Conservation (phyloP, 257 asterid species). For the Euphrasia confusa region DNA sequence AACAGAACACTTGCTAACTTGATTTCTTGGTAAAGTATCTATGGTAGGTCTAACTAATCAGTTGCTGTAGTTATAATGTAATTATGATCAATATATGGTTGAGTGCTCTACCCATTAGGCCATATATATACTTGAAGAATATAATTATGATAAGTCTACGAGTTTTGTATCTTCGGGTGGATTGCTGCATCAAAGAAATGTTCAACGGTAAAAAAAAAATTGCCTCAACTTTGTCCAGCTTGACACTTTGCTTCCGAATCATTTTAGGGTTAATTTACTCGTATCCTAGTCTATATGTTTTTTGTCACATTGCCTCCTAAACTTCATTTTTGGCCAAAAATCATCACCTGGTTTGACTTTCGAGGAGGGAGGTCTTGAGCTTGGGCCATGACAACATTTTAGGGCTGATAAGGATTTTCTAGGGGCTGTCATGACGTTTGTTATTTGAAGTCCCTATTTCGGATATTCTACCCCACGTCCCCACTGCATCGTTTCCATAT, state of each 20-base stretch:
- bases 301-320: no score
- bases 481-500: constrained; percentile 17
- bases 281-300: no score
- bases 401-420: no score
- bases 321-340: no score
- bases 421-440: no score
- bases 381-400: no score
- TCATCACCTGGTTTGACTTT: no score
- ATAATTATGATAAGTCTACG: background rate
- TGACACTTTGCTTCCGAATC: no score
- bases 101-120: background rate
- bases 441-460: constrained; percentile 13
- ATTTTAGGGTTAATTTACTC: no score
- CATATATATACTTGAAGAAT: background rate
- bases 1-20: constrained; percentile 6
- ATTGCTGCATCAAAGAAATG: constrained; percentile 2
- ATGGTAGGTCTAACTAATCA: background rate
- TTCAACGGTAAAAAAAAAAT: background rate
- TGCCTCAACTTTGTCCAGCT: no score
- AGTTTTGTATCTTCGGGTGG: background rate
- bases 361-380: no score
- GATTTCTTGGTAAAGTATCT: constrained; percentile 1
- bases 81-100: background rate
- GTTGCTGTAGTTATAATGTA: background rate
- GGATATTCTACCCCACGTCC: constrained; percentile 12